These are phyloP conservation scores for Leptographium procerum DNA, from an alignment of 2,329 filamentous ascomycete genomes.

Conservation along the genomic window DNA sequence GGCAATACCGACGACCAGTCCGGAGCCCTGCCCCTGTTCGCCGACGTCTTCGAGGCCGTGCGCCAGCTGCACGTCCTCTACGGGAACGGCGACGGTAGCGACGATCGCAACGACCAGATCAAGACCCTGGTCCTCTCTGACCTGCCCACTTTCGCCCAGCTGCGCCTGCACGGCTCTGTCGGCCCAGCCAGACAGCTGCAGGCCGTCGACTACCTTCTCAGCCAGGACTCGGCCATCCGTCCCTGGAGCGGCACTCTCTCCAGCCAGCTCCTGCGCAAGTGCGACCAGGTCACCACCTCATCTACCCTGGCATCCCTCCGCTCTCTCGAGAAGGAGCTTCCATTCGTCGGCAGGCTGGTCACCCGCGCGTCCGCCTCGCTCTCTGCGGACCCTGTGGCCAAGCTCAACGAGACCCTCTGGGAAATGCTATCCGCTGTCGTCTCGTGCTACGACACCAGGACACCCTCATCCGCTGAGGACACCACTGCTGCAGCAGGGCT, in stretches of 20 bases:
- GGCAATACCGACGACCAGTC: conserved; percentile 29
- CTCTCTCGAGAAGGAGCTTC: conserved; percentile 54
- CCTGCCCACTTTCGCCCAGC: conserved; percentile 29
- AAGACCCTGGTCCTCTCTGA: conserved; percentile 32
- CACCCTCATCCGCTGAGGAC: neutral
- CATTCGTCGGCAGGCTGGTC: conserved; percentile 45
- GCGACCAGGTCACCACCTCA: conserved; percentile 36
- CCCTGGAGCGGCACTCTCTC: conserved; percentile 38
- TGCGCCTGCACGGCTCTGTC: conserved; percentile 28
- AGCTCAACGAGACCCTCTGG: conserved; percentile 37
- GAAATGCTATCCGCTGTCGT: conserved; percentile 32
- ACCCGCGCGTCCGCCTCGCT: conserved; percentile 37
- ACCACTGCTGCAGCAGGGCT: neutral
- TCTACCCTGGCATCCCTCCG: conserved; percentile 49
- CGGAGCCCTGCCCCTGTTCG: conserved; percentile 45
- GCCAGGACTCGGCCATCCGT: conserved; percentile 20
- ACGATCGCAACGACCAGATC: conserved; percentile 4
- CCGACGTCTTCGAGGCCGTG: conserved; percentile 43
- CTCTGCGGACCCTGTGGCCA: conserved; percentile 34
- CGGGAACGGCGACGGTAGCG: conserved; percentile 6
- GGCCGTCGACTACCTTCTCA: conserved; percentile 34
- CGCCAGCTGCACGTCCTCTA: conserved; percentile 40
- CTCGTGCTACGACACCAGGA: conserved; percentile 19
- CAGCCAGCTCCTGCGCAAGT: conserved; percentile 41
- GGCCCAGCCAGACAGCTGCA: conserved; percentile 31